These are phyloP conservation scores for Podospora didyma DNA, from an alignment of 495 filamentous ascomycete genomes.

Conservation along the genomic window DNA sequence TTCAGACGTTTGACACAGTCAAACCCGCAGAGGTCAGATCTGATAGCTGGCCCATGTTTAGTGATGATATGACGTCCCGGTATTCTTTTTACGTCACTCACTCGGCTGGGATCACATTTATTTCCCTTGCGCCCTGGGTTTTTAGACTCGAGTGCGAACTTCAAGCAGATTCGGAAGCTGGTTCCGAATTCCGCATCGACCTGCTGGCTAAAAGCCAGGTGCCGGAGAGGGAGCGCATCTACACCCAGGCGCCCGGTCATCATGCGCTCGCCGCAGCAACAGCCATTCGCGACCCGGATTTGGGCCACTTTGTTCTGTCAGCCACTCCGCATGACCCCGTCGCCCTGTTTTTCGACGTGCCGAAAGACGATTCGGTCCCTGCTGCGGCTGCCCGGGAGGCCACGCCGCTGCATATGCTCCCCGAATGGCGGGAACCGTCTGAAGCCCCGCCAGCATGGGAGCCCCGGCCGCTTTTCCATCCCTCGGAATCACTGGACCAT, in stretches of 20 bases:
- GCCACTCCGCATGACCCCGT: slow-evolving; percentile 58
- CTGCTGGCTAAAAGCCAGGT: slow-evolving; percentile 61
- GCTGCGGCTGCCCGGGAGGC: slow-evolving; percentile 25
- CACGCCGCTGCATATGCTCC: too few relatives aligned
- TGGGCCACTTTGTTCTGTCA: slow-evolving; percentile 78
- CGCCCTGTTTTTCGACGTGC: slow-evolving; percentile 63
- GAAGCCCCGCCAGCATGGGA: slow-evolving; percentile 40
- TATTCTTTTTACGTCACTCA: slow-evolving; percentile 80
- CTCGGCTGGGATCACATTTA: slow-evolving; percentile 60
- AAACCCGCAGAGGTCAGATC: slow-evolving; percentile 45
- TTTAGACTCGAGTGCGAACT: slow-evolving; percentile 74
- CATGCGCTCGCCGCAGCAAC: slow-evolving; percentile 55
- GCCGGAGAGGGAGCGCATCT: slow-evolving; percentile 57
- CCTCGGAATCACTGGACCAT: slow-evolving; percentile 60
- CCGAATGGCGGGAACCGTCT: slow-evolving; percentile 21
- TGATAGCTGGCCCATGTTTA: slow-evolving; percentile 69
- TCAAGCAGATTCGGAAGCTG: slow-evolving; percentile 56
- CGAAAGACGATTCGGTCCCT: slow-evolving; percentile 40
- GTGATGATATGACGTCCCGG: slow-evolving; percentile 63
- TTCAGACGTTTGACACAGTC: slow-evolving; percentile 59
- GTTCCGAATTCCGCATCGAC: slow-evolving; percentile 68
- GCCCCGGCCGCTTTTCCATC: slow-evolving; percentile 66
- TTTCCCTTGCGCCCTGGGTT: slow-evolving; percentile 72
- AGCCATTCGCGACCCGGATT: slow-evolving; percentile 66
- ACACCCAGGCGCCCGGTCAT: slow-evolving; percentile 41